Evolutionary conservation across 257 asterid genomes (phyloP).

Genomic region (Ajuga chamaepitys): DNA sequence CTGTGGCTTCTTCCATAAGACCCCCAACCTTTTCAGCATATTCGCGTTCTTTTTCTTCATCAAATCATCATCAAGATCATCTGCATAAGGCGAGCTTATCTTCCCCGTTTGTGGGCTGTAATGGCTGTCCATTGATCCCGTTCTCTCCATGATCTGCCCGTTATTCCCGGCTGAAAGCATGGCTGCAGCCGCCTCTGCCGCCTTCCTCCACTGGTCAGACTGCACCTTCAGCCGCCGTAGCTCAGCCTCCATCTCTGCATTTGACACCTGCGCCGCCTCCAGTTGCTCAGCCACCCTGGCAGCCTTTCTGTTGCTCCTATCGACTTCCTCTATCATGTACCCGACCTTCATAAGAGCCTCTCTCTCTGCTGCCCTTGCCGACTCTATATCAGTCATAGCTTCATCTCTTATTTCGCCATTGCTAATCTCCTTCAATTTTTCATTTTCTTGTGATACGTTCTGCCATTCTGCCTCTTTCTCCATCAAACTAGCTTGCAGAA

Average conservation of each 20-base stretch:
- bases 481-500: constrained; percentile 32
- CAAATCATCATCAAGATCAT: constrained; percentile 62
- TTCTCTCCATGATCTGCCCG: constrained; percentile 63
- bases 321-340: constrained; percentile 55
- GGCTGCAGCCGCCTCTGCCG: constrained; percentile 92
- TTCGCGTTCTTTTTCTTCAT: constrained; percentile 78
- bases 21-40: constrained; percentile 69
- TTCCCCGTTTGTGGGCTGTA: constrained; percentile 50
- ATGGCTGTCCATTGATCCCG: constrained; percentile 69
- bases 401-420: constrained; percentile 20
- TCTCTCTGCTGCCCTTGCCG: constrained; percentile 49
- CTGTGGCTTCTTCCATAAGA: constrained; percentile 83
- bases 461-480: constrained; percentile 49
- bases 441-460: constrained; percentile 39
- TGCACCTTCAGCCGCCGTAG: constrained; percentile 76
- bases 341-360: constrained; percentile 54
- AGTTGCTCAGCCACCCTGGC: constrained; percentile 53
- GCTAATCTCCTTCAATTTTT: constrained; percentile 30
- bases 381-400: constrained; percentile 26
- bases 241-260: constrained; percentile 74
- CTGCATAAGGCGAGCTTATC: constrained; percentile 51
- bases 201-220: constrained; percentile 97
- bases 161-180: constrained; percentile 73
- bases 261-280: constrained; percentile 61
- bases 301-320: constrained; percentile 45